Conservation (phyloP, 805 yeast genomes). For the Teunomyces pallodes region DNA sequence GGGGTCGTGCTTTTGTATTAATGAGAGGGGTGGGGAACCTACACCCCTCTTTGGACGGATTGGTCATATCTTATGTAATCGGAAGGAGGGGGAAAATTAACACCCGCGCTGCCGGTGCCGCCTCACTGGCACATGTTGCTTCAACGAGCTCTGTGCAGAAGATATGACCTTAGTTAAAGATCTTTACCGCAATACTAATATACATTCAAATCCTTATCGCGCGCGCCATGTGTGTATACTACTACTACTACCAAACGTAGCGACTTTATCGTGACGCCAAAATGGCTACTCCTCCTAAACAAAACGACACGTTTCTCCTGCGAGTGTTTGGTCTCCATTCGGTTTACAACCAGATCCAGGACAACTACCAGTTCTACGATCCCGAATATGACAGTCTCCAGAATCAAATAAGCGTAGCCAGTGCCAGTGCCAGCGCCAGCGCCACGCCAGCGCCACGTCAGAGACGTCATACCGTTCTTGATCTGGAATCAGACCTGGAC, state of each 20-base stretch:
- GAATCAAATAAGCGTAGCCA: background rate
- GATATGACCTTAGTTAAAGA: background rate
- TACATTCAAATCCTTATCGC: background rate
- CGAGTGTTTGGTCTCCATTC: constrained; percentile 59
- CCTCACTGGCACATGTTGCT: background rate
- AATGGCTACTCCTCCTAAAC: constrained; percentile 1
- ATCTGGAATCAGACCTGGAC: constrained; percentile 6
- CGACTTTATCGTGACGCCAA: too few species aligned
- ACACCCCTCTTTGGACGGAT: background rate
- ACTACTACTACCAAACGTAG: too few species aligned
- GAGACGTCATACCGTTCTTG: background rate
- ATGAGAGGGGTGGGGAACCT: background rate
- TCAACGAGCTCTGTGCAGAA: background rate
- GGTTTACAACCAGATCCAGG: constrained; percentile 39
- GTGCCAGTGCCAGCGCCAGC: background rate
- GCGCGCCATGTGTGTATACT: background rate
- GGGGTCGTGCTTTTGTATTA: too few species aligned
- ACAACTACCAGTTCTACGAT: constrained; percentile 39
- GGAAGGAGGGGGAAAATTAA: background rate
- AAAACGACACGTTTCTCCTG: constrained; percentile 54
- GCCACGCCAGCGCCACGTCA: background rate
- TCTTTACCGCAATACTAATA: background rate
- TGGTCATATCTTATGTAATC: background rate
- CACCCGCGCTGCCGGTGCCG: background rate
- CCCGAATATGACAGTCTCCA: constrained; percentile 24